Percentiles rank a stretch among this genome's conserved stretches.
phyloP scores from a whole-genome alignment of 495 filamentous ascomycete species.

The Trichocladium antarcticum region DNA sequence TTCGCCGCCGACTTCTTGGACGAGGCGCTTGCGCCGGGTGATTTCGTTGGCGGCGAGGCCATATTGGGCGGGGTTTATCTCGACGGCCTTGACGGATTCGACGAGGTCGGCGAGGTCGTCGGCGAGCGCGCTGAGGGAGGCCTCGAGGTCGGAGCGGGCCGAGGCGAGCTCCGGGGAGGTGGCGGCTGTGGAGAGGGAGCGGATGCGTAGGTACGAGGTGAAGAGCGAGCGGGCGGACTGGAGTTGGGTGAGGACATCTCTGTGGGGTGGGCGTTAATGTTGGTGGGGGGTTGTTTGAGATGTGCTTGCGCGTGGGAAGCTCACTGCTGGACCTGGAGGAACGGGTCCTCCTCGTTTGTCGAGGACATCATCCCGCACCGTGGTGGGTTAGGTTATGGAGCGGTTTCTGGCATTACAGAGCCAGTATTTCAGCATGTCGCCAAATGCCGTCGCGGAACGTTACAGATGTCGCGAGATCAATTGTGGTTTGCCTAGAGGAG shows the following conservation, averaged over 20 bases:
- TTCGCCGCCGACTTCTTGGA: slow-evolving; percentile 81
- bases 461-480: neutral
- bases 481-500: slow-evolving; percentile 2
- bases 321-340: slow-evolving; percentile 86
- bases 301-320: slow-evolving; percentile 12
- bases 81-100: slow-evolving; percentile 77
- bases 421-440: slow-evolving; percentile 7
- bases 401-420: neutral
- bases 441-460: neutral
- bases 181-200: slow-evolving; percentile 51
- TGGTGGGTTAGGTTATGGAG: slow-evolving; percentile 2
- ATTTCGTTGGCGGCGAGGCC: slow-evolving; percentile 81
- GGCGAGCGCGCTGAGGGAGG: slow-evolving; percentile 61
- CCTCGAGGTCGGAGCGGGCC: slow-evolving; percentile 70
- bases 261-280: slow-evolving; percentile 23
- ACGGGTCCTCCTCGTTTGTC: slow-evolving; percentile 70
- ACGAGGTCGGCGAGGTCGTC: slow-evolving; percentile 83
- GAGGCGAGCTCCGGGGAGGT: slow-evolving; percentile 75
- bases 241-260: slow-evolving; percentile 77
- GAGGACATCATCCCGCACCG: slow-evolving; percentile 52
- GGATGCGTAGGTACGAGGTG: slow-evolving; percentile 91
- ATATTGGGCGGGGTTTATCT: slow-evolving; percentile 80
- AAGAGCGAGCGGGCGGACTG: slow-evolving; percentile 72
- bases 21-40: slow-evolving; percentile 63
- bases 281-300: neutral